These are phyloP conservation scores for Penicillium sp. DNA, from an alignment of 2,329 filamentous ascomycete genomes.

Conservation along the genomic window DNA sequence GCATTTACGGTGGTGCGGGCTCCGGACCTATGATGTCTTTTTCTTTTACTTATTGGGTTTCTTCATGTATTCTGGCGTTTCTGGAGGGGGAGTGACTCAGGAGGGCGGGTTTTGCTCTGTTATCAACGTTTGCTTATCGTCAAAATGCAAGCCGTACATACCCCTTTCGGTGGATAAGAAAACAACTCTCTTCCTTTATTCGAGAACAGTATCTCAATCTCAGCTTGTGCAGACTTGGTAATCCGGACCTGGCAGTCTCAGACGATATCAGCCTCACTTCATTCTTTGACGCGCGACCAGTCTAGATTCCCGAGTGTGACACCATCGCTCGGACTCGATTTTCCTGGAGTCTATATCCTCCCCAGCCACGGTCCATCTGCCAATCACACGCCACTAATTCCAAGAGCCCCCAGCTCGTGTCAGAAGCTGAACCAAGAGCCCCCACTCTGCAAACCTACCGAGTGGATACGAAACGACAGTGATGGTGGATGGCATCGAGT, in stretches of 20 bases:
- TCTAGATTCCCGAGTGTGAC: slow-evolving; percentile 1
- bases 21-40: slow-evolving; percentile 21
- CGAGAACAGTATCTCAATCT: not conserved
- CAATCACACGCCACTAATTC: not conserved
- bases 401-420: slow-evolving; percentile 14
- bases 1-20: slow-evolving; percentile 7
- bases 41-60: slow-evolving; percentile 25
- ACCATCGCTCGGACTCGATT: slow-evolving; percentile 1
- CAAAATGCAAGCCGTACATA: slow-evolving; percentile 36
- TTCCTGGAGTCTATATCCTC: not conserved
- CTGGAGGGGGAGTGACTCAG: slow-evolving; percentile 33
- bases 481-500: not conserved
- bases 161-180: slow-evolving; percentile 20
- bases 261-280: slow-evolving; percentile 11
- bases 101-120: slow-evolving; percentile 38
- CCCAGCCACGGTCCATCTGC: slow-evolving; percentile 5
- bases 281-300: not conserved
- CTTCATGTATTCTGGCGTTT: slow-evolving; percentile 39
- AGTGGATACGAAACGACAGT: slow-evolving; percentile 2
- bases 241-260: not conserved
- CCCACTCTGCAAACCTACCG: slow-evolving; percentile 2
- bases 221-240: not conserved
- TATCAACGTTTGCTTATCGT: slow-evolving; percentile 33
- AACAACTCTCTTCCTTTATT: not conserved
- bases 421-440: slow-evolving; percentile 19